Base-by-base conservation (phyloP, 1,139 yeast species). In the Hemisphaericaspora lyxosophila region DNA sequence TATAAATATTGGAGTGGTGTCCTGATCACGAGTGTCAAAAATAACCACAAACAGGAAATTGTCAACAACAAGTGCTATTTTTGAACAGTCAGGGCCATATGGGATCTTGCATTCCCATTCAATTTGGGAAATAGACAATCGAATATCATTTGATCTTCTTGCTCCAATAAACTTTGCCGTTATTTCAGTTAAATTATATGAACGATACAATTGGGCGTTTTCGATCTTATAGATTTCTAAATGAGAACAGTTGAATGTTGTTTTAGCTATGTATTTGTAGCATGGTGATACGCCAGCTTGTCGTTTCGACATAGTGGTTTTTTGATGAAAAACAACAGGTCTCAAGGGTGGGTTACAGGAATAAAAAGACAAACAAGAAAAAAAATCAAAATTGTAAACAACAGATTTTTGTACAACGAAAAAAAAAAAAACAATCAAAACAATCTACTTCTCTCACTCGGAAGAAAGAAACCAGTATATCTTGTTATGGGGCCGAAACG, bases 1-100 rank as follows among this genome's bases (percentile, higher is more conserved):
- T 7, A 67, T 59, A 12, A 62, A 39, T 5, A 66, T 50, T 3
- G 73, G 74, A 5, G 49, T 56, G 6, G 48, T 41, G 3, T 43
- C 46, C 7, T 35, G 34, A 9, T 34, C 22, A 12, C 51, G 40
- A 5, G 64, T 46, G 42, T 57, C 65, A 33, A 58, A 51, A 4
- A 67, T 49, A 14, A 61, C 31, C 30, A 64, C 43, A 20, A 60
- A 31, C 3, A 57, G 44, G 32, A 48, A 45, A 26, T 53, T 49
- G 4, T 53, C 54, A 4, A 62, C 49, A 18, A 52, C 47, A 2
- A 64, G 40, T 0, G 64, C 71, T 15, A 65, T 32, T 41, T 67
- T 63, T 18, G 62, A 30, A 19, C 17, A 33, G n/a, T n/a, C 18
- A 9, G 15, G 26, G 3, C 22, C 27, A 11, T 15, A 8, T 26